Conservation (phyloP, 164 flowering plant genomes). For the Vitis riparia region DNA sequence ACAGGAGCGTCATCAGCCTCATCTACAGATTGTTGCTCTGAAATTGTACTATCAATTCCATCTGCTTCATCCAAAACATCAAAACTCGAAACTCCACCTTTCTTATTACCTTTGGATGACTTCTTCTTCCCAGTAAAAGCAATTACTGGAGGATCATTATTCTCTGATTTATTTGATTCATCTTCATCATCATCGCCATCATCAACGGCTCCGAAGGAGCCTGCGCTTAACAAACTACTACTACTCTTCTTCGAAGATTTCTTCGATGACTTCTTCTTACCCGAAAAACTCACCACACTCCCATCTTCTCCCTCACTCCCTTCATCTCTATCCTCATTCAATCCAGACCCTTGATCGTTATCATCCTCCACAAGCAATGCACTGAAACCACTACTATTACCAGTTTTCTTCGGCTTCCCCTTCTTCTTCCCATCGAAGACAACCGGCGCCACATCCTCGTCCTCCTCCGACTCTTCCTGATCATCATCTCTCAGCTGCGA, state of each 20-base stretch:
- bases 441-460: slow-evolving; percentile 25
- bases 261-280: slow-evolving; percentile 46
- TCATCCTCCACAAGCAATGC: slow-evolving; percentile 35
- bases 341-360: slow-evolving; percentile 22
- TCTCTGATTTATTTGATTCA: slow-evolving; percentile 5
- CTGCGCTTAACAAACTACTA: slow-evolving; percentile 27
- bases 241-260: slow-evolving; percentile 34
- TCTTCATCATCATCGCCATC: slow-evolving; percentile 22
- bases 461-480: slow-evolving; percentile 26
- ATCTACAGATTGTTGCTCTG: slow-evolving; percentile 1
- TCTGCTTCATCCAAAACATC: slow-evolving; percentile 5
- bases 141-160: slow-evolving; percentile 16
- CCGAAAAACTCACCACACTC: slow-evolving; percentile 33
- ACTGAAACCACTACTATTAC: slow-evolving; percentile 23
- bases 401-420: slow-evolving; percentile 42
- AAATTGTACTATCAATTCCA: neutral
- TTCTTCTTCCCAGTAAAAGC: slow-evolving; percentile 36
- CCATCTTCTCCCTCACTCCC: slow-evolving; percentile 38
- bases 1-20: slow-evolving; percentile 20
- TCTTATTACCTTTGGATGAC: slow-evolving; percentile 13
- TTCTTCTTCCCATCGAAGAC: slow-evolving; percentile 54
- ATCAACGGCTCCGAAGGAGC: slow-evolving; percentile 26
- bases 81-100: slow-evolving; percentile 17
- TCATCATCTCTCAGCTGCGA: slow-evolving; percentile 26
- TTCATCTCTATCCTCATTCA: slow-evolving; percentile 18